A percentile compares a stretch with the other conserved stretches of the same genome.
Evolutionary conservation across 2,329 filamentous ascomycete genomes (phyloP).

Genomic region (Trichoderma afroharzianum): DNA sequence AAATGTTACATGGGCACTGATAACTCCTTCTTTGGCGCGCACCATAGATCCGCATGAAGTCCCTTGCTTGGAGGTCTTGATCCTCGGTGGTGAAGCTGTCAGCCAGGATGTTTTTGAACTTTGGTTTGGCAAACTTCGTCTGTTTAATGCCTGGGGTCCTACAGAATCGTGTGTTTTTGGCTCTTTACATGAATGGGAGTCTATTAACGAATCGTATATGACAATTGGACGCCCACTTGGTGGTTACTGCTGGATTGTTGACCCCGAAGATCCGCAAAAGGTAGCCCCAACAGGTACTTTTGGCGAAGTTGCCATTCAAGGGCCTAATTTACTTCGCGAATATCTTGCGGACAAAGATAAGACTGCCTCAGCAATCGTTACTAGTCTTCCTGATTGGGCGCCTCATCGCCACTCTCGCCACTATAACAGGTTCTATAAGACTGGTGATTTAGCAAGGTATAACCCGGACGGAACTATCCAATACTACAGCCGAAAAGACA

Average conservation of each 20-base stretch:
- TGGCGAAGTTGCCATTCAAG: constrained; percentile 16
- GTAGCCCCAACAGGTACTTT: constrained; percentile 8
- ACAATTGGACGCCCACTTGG: constrained; percentile 14
- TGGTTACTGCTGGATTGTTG: constrained; percentile 18
- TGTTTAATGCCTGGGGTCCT: constrained; percentile 16
- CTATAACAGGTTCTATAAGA: constrained; percentile 11
- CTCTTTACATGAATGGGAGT: constrained; percentile 13
- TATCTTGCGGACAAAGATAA: constrained; percentile 7
- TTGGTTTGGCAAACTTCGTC: constrained; percentile 16
- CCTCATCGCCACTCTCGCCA: neutral
- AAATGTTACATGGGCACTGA: constrained; percentile 13
- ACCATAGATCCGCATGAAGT: constrained; percentile 22
- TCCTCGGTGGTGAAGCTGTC: constrained; percentile 17
- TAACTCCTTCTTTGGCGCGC: constrained; percentile 16
- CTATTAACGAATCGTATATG: constrained; percentile 5
- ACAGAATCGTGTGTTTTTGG: constrained; percentile 17
- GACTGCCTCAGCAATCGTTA: neutral
- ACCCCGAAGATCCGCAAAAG: constrained; percentile 1
- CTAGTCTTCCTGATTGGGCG: constrained; percentile 9
- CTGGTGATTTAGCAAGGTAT: constrained; percentile 11
- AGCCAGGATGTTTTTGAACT: constrained; percentile 14
- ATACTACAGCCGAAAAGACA: constrained; percentile 15
- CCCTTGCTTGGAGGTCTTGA: constrained; percentile 11
- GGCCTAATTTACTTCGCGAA: constrained; percentile 14
- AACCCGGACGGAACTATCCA: constrained; percentile 14